Base-by-base conservation (phyloP, 2,329 filamentous ascomycete genomes). In the Claviceps quebecensis region DNA sequence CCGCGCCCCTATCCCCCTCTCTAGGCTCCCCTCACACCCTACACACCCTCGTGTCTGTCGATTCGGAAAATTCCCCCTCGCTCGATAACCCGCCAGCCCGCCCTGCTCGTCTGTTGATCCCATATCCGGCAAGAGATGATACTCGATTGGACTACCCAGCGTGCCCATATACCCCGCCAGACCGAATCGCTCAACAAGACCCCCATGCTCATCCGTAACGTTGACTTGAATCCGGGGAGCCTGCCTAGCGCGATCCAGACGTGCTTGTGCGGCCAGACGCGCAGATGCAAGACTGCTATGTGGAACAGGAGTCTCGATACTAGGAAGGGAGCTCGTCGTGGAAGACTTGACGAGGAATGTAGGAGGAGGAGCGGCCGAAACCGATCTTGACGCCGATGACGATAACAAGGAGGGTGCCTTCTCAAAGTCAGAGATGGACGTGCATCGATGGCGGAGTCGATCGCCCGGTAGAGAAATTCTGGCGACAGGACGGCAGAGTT, bases 101-200 rank as follows among this genome's bases (percentile, higher is more conserved):
- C 79, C 76, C 47, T 75, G 71, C 34, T 77, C 75, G 54, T 82
- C 78, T 2, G 69, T 69, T 1, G 71, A 76, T 0, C 78, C 78
- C 0, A 63, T 57, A 50, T 86, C 81, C 0, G 84, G 73, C 16
- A 68, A 62, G 11, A 89, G 67, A 41, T 71, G 67, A 59, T 88
- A 89, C 17, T 65, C 60, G 49, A 89, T 80, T 34, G 62, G 65
- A 46, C 79, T 83, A 34, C 70, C 73, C 3, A 81, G 60, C 1
- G 72, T 71, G 16, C 85, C 85, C 6, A 87, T 63, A 60, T 78
- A 87, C 0, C 75, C 77, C 0, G 73, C 80, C 17, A 87, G 65
- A 4, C 71, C 72, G 48, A 76, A 77, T 2, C 72, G 70, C 34
- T 81, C 74, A 1, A 72, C 62, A 1, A 79, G 57, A 1, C 65